Percentiles rank a stretch among this genome's conserved stretches.
These are phyloP conservation scores for Cymbopogon flexuosus DNA, from an alignment of 202 grass and related monocot genomes.

Conservation along the genomic window DNA sequence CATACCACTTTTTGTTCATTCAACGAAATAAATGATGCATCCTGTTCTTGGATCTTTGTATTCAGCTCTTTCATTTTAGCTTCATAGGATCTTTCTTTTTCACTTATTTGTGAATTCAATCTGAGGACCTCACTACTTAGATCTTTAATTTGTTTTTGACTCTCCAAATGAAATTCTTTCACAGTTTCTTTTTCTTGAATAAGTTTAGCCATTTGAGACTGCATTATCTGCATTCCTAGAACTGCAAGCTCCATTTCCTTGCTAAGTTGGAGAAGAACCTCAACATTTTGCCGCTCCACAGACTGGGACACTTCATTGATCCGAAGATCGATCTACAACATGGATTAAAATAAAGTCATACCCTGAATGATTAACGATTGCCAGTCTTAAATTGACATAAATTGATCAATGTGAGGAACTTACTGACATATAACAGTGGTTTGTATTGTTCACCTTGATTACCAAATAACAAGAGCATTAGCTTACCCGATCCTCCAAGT, in stretches of 20 bases:
- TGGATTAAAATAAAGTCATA: constrained; percentile 26
- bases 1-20: constrained; percentile 64
- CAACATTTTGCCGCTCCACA: constrained; percentile 24
- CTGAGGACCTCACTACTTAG: constrained; percentile 47
- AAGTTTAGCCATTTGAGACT: constrained; percentile 41
- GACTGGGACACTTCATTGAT: constrained; percentile 13
- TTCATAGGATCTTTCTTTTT: constrained; percentile 54
- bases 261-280: constrained; percentile 33
- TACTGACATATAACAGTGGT: constrained; percentile 59
- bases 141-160: constrained; percentile 35
- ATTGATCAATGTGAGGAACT: constrained; percentile 42
- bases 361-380: constrained; percentile 5
- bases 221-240: constrained; percentile 43
- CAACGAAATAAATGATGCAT: constrained; percentile 50
- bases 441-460: constrained; percentile 52
- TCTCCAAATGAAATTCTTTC: constrained; percentile 35
- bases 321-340: constrained; percentile 34
- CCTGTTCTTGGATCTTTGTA: constrained; percentile 45
- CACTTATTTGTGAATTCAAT: constrained; percentile 49
- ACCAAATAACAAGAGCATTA: constrained; percentile 77
- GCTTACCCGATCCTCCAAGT: constrained; percentile 63
- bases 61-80: constrained; percentile 49
- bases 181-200: constrained; percentile 46
- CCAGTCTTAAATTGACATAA: constrained; percentile 1
- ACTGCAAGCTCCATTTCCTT: constrained; percentile 53